Conservation (phyloP, 148 eudicot genomes). For the Suaeda aralocaspica region DNA sequence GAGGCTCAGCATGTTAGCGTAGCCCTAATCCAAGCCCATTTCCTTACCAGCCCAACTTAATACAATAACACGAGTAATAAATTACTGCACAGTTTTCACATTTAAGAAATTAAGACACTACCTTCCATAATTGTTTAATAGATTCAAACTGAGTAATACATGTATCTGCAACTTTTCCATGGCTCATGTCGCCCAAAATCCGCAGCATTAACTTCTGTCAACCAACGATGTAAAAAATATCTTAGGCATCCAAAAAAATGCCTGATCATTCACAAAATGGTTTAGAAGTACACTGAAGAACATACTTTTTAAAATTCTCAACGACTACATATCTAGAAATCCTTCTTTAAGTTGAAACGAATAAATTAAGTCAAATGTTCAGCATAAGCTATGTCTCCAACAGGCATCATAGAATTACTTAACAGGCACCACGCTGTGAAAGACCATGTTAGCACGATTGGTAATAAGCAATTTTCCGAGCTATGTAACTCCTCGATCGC, state of each 20-base stretch:
- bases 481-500: no score
- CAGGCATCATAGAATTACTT: background rate
- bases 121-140: constrained; percentile 56
- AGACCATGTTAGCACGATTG: background rate
- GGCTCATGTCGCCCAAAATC: constrained; percentile 36
- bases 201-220: constrained; percentile 62
- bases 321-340: background rate
- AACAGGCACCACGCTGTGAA: background rate
- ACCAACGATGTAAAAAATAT: constrained; percentile 19
- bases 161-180: constrained; percentile 26
- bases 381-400: background rate
- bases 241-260: background rate
- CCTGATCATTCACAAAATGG: constrained; percentile 6
- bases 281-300: background rate
- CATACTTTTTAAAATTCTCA: background rate
- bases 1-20: background rate
- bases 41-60: background rate
- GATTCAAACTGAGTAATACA: constrained; percentile 24
- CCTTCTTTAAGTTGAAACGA: background rate
- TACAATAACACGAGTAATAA: background rate
- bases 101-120: constrained; percentile 11
- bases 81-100: background rate
- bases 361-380: background rate
- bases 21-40: no score
- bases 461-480: no score